A percentile compares a stretch with the other conserved stretches of the same genome.
Evolutionary conservation across 805 yeast species (phyloP).

Genomic region (Ogataea thermomethanolica): DNA sequence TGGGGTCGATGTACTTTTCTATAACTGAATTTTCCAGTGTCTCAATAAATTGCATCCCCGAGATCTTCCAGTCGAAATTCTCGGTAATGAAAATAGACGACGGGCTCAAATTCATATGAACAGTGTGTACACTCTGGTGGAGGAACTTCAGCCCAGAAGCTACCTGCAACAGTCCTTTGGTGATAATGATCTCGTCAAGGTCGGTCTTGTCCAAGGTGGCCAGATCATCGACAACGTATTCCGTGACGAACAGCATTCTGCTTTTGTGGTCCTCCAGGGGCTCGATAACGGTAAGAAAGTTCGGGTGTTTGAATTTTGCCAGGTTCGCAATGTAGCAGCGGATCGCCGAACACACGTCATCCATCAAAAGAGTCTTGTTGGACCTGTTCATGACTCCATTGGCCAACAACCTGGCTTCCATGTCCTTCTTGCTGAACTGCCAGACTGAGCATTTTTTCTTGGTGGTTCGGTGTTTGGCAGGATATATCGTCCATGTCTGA

Average conservation of each 20-base stretch:
- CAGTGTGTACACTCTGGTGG: constrained; percentile 69
- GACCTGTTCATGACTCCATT: constrained; percentile 48
- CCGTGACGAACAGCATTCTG: constrained; percentile 80
- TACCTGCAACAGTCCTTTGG: constrained; percentile 77
- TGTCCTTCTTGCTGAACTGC: constrained; percentile 76
- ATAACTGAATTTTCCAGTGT: constrained; percentile 40
- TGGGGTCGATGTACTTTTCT: constrained; percentile 65
- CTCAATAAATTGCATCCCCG: constrained; percentile 65
- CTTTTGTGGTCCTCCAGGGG: constrained; percentile 84
- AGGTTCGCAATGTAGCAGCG: constrained; percentile 66
- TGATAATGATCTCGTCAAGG: constrained; percentile 65
- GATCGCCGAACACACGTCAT: constrained; percentile 63
- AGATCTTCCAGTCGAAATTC: constrained; percentile 90
- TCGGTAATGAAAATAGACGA: constrained; percentile 70
- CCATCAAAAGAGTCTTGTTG: constrained; percentile 46
- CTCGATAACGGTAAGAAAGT: constrained; percentile 76
- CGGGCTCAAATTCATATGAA: constrained; percentile 80
- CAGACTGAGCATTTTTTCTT: constrained; percentile 75
- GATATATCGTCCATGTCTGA: constrained; percentile 82
- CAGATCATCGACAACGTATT: constrained; percentile 50
- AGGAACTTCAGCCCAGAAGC: constrained; percentile 77
- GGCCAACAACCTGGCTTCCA: constrained; percentile 52
- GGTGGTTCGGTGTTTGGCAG: constrained; percentile 69
- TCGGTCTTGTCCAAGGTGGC: constrained; percentile 38
- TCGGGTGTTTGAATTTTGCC: constrained; percentile 86